Evolutionary conservation across 495 filamentous ascomycete species (phyloP).

Genomic region (Aspergillus homomorphus): DNA sequence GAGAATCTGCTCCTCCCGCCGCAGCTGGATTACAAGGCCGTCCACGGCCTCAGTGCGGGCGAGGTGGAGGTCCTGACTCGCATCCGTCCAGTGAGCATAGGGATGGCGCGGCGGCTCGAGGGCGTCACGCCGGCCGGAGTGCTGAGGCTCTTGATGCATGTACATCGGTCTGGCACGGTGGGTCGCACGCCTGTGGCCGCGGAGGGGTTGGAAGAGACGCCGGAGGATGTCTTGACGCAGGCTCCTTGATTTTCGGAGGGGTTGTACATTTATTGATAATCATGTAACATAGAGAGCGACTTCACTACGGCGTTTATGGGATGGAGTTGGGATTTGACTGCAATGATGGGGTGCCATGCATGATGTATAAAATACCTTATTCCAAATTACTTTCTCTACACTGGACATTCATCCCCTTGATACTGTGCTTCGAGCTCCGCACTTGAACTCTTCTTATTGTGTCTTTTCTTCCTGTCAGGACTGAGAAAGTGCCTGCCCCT

Average conservation of each 20-base stretch:
- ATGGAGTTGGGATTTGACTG: background rate
- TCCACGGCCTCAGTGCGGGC: conserved; percentile 73
- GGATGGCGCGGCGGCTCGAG: conserved; percentile 85
- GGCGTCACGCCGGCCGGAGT: conserved; percentile 60
- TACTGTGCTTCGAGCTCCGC: no score
- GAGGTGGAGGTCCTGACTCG: conserved; percentile 68
- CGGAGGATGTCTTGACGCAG: conserved; percentile 17
- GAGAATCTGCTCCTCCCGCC: conserved; percentile 69
- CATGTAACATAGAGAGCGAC: background rate
- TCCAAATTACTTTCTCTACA: no score
- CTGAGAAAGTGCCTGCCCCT: no score
- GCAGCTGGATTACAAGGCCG: conserved; percentile 71
- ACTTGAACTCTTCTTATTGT: no score
- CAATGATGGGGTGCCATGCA: no score
- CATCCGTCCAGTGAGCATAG: conserved; percentile 75
- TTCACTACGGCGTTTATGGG: background rate
- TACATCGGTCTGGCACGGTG: conserved; percentile 22
- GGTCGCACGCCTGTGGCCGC: background rate
- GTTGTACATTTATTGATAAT: no score
- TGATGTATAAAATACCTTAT: no score
- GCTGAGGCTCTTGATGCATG: conserved; percentile 44
- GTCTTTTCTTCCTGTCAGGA: no score
- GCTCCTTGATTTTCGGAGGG: conserved; percentile 3
- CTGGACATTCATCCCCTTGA: no score
- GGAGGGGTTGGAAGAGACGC: conserved; percentile 13